Base-by-base conservation (phyloP, 164 flowering plant species). In the Akebia trifoliata region DNA sequence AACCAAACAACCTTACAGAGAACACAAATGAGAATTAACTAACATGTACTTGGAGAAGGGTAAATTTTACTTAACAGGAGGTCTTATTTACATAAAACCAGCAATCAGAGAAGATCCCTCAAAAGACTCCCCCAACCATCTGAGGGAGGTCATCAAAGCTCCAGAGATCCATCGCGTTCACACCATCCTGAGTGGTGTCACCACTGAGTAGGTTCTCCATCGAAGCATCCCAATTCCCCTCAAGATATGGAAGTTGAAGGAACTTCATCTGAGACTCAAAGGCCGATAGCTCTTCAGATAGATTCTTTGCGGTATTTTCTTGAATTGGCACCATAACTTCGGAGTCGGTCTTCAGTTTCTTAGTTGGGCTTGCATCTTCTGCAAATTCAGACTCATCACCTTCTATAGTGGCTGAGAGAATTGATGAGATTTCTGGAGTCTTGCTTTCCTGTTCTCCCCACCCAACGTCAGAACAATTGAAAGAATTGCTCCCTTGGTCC, bases 401-500 rank as follows among this genome's bases (percentile, higher is more conserved):
- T 36, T 82, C 85, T 5, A 68, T 1, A 30, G 74, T 40, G 20
- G 74, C 54, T 5, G 77, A 56, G 43, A 80, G 71, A 57, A 78
- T 64, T 24, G 96, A 86, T 30, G 93, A 71, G 60, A 82, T 81
- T 40, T 86, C 94, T 0, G 91, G 86, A 14, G 89, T 80, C 56
- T 66, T 82, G 22, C 76, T 6, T 20, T 73, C 78, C 22, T 69
- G 70, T n/a, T 81, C 84, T 56, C 85, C 87, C 91, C 85, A 82
- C 7, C 77, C 79, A 59, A 86, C 73, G 53, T 89, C 89, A 8
- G 89, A 84, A 66, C 77, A 84, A 44, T 72, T 84, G 49, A 82
- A 68, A 0, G 96, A 81, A 72, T 89, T 88, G 59, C 93, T 88
- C 12, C 81, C 90, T 57, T 88, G 81, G 48, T 86, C 96, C 0